These are phyloP conservation scores for Umbilicaria muhlenbergii DNA, from an alignment of 495 filamentous ascomycete species.

Conservation along the genomic window DNA sequence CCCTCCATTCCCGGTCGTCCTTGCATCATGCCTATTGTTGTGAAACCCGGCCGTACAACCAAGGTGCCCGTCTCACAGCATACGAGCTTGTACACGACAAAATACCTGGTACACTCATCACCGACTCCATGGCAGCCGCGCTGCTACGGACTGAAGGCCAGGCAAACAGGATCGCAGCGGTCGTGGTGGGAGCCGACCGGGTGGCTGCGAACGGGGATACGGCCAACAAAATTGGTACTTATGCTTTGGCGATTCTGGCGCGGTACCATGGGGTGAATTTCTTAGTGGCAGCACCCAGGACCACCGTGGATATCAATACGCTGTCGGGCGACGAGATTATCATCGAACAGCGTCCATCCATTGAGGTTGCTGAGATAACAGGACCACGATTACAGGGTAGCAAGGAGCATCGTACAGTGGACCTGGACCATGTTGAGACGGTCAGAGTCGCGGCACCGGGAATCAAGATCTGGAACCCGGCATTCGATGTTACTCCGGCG, in stretches of 20 bases:
- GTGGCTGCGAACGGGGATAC: slow-evolving; percentile 96
- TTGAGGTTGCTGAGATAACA: slow-evolving; percentile 66
- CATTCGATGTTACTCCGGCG: slow-evolving; percentile 86
- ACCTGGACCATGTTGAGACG: slow-evolving; percentile 31
- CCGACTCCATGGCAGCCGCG: slow-evolving; percentile 90
- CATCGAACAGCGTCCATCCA: slow-evolving; percentile 70
- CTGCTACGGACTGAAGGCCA: slow-evolving; percentile 47
- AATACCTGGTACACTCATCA: slow-evolving; percentile 86
- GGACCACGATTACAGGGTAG: slow-evolving; percentile 37
- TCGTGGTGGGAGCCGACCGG: slow-evolving; percentile 88
- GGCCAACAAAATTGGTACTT: slow-evolving; percentile 98
- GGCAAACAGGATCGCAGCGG: slow-evolving; percentile 51
- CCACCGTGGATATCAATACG: slow-evolving; percentile 80
- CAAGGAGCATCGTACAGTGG: slow-evolving; percentile 19
- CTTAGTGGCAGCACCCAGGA: slow-evolving; percentile 84
- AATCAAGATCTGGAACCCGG: slow-evolving; percentile 86
- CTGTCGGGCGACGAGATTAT: slow-evolving; percentile 57
- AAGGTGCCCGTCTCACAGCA: slow-evolving; percentile 86
- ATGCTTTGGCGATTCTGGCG: slow-evolving; percentile 72
- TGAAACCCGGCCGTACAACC: slow-evolving; percentile 95
- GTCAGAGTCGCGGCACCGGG: slow-evolving; percentile 68
- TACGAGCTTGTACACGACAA: slow-evolving; percentile 89
- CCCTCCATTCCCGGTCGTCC: slow-evolving; percentile 44
- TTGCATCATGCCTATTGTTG: slow-evolving; percentile 83
- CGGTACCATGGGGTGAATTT: slow-evolving; percentile 82